Conservation (phyloP, 2,329 filamentous ascomycete species). For the Cladosporium sp. region DNA sequence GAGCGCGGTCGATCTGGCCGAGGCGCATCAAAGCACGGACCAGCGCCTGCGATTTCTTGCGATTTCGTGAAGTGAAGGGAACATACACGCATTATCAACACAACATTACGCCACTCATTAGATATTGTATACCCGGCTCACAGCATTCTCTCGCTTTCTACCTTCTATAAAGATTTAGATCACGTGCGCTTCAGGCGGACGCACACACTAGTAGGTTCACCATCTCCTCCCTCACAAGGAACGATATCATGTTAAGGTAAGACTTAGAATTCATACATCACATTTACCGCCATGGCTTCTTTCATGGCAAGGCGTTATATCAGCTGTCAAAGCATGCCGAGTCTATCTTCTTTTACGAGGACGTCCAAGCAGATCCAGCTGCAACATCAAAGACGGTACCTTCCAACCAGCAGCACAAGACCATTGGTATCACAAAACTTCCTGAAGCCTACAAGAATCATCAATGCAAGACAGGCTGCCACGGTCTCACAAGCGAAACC, state of each 20-base stretch:
- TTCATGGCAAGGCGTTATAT: background rate
- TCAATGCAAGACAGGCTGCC: background rate
- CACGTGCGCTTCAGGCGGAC: background rate
- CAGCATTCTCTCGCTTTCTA: too few relatives aligned
- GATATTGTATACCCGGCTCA: too few relatives aligned
- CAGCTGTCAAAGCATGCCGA: background rate
- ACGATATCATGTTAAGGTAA: conserved; percentile 1
- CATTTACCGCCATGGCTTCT: background rate
- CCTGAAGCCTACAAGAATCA: background rate
- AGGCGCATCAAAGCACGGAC: background rate
- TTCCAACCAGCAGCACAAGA: background rate
- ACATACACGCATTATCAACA: too few relatives aligned
- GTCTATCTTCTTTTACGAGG: background rate
- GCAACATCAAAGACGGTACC: background rate
- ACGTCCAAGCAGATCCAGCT: background rate
- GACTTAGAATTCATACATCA: background rate
- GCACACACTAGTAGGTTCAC: conserved; percentile 1
- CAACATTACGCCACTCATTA: background rate
- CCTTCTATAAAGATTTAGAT: too few relatives aligned
- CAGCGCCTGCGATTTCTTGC: background rate
- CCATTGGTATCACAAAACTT: background rate
- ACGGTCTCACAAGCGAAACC: background rate
- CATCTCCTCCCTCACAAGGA: background rate
- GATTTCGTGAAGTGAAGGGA: background rate
- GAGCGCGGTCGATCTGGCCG: conserved; percentile 4